Percentiles rank a stretch among this genome's conserved stretches.
Evolutionary conservation across 805 yeast genomes (phyloP).

Genomic region (Candida qinlingensis): DNA sequence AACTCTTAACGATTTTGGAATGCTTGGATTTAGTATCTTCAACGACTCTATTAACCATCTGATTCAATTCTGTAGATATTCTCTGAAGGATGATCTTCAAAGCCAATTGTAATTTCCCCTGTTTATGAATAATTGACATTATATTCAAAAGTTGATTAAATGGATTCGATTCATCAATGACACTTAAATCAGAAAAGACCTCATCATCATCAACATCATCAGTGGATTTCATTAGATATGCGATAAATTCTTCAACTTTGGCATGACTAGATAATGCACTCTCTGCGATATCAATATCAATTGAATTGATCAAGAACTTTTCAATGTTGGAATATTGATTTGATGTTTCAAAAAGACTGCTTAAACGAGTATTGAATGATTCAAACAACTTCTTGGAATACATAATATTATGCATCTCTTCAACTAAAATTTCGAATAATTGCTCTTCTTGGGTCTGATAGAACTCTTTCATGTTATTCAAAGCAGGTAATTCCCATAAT

Average conservation of each 20-base stretch:
- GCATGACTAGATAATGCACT: constrained; percentile 36
- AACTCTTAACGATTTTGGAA: constrained; percentile 34
- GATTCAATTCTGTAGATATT: constrained; percentile 57
- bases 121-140: constrained; percentile 51
- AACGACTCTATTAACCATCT: constrained; percentile 53
- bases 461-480: constrained; percentile 44
- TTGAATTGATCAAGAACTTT: constrained; percentile 48
- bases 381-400: constrained; percentile 42
- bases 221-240: constrained; percentile 5
- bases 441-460: constrained; percentile 52
- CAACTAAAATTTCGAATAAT: constrained; percentile 67
- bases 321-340: constrained; percentile 41
- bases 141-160: constrained; percentile 47
- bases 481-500: constrained; percentile 54
- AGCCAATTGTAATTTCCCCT: constrained; percentile 57
- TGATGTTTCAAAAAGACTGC: constrained; percentile 6
- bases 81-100: constrained; percentile 49
- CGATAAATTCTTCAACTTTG: constrained; percentile 31
- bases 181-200: constrained; percentile 25
- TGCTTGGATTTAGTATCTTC: constrained; percentile 61
- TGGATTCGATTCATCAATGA: constrained; percentile 38
- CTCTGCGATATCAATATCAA: constrained; percentile 51
- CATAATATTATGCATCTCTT: constrained; percentile 67
- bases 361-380: constrained; percentile 12
- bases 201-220: constrained; percentile 22